Conservation (phyloP, 257 asterid species). For the Leptodermis oblonga region DNA sequence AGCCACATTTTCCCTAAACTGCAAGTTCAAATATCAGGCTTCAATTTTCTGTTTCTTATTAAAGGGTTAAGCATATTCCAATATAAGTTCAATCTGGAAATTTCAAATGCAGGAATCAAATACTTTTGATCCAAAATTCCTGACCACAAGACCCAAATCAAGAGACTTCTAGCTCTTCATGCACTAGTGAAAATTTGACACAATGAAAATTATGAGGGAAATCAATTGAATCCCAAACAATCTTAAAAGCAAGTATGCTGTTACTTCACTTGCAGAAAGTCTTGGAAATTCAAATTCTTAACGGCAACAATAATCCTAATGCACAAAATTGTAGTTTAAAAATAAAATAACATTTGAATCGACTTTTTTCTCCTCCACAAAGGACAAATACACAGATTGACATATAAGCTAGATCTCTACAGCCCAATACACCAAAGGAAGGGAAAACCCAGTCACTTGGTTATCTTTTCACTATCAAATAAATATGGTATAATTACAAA, state of each 20-base stretch:
- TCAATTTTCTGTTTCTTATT: background rate
- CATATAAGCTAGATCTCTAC: background rate
- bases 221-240: background rate
- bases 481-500: background rate
- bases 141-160: background rate
- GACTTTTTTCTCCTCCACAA: background rate
- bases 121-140: background rate
- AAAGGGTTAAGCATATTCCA: background rate
- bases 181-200: background rate
- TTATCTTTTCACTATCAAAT: background rate
- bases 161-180: background rate
- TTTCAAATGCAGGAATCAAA: background rate
- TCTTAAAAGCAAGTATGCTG: background rate
- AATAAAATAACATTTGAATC: background rate
- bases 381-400: background rate
- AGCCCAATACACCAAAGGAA: background rate
- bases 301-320: background rate
- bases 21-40: constrained; percentile 30
- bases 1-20: constrained; percentile 98
- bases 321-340: background rate
- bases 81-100: background rate
- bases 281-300: background rate
- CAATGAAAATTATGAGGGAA: background rate
- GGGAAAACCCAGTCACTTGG: background rate
- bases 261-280: background rate